Evolutionary conservation across 192 early-diverging fungal species (phyloP), one percentile per base, ranked within the genome.

Genomic region (Gryganskiella cystojenkinii): DNA sequence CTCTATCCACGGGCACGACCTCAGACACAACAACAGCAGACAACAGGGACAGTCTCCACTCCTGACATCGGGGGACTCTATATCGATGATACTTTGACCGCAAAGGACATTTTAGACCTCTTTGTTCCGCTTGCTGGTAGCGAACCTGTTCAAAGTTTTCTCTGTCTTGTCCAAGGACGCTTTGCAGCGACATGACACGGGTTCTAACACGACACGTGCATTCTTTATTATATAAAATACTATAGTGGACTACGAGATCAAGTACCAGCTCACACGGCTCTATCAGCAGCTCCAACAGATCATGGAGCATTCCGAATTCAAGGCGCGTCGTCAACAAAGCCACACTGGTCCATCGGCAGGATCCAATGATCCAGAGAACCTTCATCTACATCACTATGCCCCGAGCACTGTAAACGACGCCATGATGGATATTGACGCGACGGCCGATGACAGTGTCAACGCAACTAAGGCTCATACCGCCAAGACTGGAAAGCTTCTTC

Each of bases 1-100:
- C 66, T 78, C 22, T 78, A 78, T 53, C 74, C 74, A 52, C 66
- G 74, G n/a, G n/a, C n/a, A n/a, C n/a, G n/a, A n/a, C n/a, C n/a
- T n/a, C n/a, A n/a, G n/a, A n/a, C n/a, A 14, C 61, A 65, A 63
- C 51, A 34, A 35, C 2, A 40, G 8, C 2, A 24, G 14, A 11
- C 28, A 33, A 10, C 6, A 2, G 13, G n/a, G 10, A 51, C 20
- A 19, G 46, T 17, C 44, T n/a, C 25, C 15, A 33, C 28, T n/a
- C 3, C 19, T 28, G 33, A 31, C 13, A 30, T 34, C 25, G 14
- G 42, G 25, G 56, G 45, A 49, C 24, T 19, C 2, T 19, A 15
- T 19, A 10, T 19, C 1, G 17, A 27, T 4, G 4, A 44, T n/a
- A 49, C 4, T 14, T 17, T 51, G 28, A 51, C 34, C 9, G 60